phyloP scores from a whole-genome alignment of 2,329 filamentous ascomycete genomes.

The Trichoderma endophyticum region DNA sequence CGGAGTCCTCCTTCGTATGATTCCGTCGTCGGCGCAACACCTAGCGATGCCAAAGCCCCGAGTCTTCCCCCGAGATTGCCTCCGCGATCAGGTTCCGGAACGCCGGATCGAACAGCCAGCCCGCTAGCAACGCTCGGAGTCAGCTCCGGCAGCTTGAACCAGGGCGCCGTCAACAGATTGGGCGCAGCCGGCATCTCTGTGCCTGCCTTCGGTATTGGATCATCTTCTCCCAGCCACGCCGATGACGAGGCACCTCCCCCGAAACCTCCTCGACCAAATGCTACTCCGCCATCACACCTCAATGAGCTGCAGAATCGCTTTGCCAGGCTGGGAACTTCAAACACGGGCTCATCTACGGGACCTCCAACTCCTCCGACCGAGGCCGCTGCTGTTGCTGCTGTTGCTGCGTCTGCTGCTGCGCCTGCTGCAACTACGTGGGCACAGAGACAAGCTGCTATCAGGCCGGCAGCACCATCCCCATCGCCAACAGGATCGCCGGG shows the following conservation, averaged over 20 bases:
- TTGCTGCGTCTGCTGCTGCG: conserved; percentile 26
- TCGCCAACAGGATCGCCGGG: background rate
- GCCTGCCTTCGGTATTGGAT: conserved; percentile 70
- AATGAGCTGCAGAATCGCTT: conserved; percentile 69
- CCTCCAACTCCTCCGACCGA: conserved; percentile 32
- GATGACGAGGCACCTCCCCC: conserved; percentile 25
- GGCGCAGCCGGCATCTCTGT: conserved; percentile 74
- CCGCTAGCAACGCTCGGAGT: conserved; percentile 29
- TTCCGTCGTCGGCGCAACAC: conserved; percentile 30
- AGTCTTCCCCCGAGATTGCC: conserved; percentile 68
- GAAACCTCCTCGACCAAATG: conserved; percentile 27
- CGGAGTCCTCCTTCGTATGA: conserved; percentile 32
- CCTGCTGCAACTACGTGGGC: conserved; percentile 52
- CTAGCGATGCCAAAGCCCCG: conserved; percentile 39
- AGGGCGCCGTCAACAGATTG: conserved; percentile 62
- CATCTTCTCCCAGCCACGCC: conserved; percentile 25
- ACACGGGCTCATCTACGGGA: conserved; percentile 24
- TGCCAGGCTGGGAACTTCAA: conserved; percentile 46
- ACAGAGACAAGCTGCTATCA: conserved; percentile 62
- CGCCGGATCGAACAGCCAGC: conserved; percentile 8
- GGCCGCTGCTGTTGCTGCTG: conserved; percentile 32
- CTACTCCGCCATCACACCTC: conserved; percentile 42
- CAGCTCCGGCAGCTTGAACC: conserved; percentile 42
- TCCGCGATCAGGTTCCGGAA: conserved; percentile 36
- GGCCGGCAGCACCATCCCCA: conserved; percentile 47